Evolutionary conservation across 768 basidiomycete species (phyloP).

Genomic region (Suillus occidentalis): DNA sequence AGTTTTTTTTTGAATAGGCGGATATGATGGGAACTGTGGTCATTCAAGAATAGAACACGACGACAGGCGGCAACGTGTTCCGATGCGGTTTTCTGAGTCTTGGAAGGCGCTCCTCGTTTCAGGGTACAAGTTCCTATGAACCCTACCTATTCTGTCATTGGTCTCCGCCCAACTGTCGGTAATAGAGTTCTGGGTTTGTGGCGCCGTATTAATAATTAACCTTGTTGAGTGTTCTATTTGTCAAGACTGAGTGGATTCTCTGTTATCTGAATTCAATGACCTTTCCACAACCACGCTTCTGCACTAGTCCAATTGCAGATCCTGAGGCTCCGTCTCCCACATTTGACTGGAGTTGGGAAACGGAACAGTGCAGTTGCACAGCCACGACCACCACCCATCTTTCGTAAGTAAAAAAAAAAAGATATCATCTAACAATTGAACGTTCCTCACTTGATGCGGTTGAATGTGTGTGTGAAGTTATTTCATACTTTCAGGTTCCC

Average conservation of each 20-base stretch:
- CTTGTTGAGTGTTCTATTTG: background rate
- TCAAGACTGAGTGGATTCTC: background rate
- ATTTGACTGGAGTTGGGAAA: background rate
- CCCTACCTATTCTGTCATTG: background rate
- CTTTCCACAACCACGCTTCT: background rate
- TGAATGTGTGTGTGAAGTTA: background rate
- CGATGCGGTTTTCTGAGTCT: background rate
- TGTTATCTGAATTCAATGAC: background rate
- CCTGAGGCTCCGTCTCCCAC: background rate
- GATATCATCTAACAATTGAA: background rate
- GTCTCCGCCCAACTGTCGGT: background rate
- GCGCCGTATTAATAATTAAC: background rate
- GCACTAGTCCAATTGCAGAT: background rate
- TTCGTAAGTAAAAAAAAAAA: background rate
- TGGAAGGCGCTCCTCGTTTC: conserved; percentile 1
- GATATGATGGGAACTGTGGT: background rate
- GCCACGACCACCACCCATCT: background rate
- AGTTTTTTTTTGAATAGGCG: background rate
- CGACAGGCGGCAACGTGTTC: background rate
- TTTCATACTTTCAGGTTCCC: background rate
- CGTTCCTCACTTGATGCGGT: background rate
- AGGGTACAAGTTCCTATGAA: background rate
- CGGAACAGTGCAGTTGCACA: background rate
- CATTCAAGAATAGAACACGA: background rate
- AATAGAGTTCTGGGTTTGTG: background rate